Percentiles rank a stretch among this genome's conserved stretches.
Conservation (phyloP, 2,329 filamentous ascomycete genomes). For the Arthrinium phaeospermum region DNA sequence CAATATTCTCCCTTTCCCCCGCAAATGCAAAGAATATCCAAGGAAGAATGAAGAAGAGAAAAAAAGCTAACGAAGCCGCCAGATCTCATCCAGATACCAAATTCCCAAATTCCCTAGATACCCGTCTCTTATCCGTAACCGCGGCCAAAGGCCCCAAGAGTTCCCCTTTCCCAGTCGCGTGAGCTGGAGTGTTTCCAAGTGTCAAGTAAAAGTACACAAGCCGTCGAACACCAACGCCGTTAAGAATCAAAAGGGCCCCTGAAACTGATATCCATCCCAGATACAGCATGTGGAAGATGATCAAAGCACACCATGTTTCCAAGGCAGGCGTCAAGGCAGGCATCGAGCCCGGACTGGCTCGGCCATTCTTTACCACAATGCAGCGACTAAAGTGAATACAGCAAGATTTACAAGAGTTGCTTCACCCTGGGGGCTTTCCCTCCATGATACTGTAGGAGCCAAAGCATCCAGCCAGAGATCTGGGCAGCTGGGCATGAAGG, state of each 20-base stretch:
- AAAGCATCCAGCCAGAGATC: neutral
- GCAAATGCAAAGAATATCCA: neutral
- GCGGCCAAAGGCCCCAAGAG: conserved; percentile 4
- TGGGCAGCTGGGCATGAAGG: neutral
- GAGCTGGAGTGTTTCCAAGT: neutral
- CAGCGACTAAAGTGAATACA: neutral
- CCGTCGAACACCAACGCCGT: neutral
- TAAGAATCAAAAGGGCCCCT: neutral
- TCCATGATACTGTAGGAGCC: neutral
- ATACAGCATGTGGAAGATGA: neutral
- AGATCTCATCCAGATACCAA: neutral
- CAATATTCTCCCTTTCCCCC: neutral
- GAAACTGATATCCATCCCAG: neutral
- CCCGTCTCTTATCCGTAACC: neutral
- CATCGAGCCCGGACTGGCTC: neutral
- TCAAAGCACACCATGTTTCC: neutral
- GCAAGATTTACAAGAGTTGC: neutral
- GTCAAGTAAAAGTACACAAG: neutral
- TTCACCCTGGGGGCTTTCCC: conserved; percentile 1
- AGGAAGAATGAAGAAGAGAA: neutral
- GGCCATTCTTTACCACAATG: neutral
- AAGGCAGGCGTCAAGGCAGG: neutral
- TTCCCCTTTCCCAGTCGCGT: neutral
- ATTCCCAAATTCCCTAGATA: neutral
- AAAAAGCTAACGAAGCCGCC: neutral